These are phyloP conservation scores for Pseudocohnilembus persalinus DNA, from an alignment of 169 alveolate genomes.

Conservation along the genomic window DNA sequence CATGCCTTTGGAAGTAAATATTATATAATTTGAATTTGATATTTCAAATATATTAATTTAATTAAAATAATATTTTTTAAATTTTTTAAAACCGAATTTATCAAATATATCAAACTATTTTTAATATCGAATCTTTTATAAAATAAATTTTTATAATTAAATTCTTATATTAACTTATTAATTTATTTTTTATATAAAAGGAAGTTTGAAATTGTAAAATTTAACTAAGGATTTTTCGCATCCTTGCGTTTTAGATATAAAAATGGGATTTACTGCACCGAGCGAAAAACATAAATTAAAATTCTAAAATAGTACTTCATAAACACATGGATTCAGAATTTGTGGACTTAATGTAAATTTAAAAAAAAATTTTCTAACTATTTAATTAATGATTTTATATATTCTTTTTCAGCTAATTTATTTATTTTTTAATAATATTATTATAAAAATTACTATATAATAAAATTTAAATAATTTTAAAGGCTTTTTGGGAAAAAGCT, in stretches of 20 bases:
- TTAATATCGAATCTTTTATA: no score
- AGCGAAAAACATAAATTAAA: conserved; percentile 6
- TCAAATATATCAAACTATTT: no score
- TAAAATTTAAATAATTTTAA: not conserved
- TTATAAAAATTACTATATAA: not conserved
- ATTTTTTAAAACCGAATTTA: no score
- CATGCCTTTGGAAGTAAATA: not conserved
- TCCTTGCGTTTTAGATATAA: conserved; percentile 6
- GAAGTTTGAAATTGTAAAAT: conserved; percentile 2
- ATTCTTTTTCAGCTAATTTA: no score
- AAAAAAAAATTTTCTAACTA: no score
- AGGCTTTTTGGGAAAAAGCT: conserved; percentile 4
- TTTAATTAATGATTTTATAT: no score
- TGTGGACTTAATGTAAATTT: conserved; percentile 18
- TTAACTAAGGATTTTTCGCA: conserved; percentile 1
- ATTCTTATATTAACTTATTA: not conserved
- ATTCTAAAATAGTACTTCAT: conserved; percentile 8
- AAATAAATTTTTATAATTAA: no score
- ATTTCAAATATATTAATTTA: no score
- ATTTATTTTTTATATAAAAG: not conserved
- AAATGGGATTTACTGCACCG: conserved; percentile 17
- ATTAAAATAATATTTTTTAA: no score
- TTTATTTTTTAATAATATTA: not conserved
- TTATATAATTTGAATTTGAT: no score
- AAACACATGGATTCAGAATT: conserved; percentile 6